Evolutionary conservation across 164 flowering plant species (phyloP).

Genomic region (Umbilicus rupestris): DNA sequence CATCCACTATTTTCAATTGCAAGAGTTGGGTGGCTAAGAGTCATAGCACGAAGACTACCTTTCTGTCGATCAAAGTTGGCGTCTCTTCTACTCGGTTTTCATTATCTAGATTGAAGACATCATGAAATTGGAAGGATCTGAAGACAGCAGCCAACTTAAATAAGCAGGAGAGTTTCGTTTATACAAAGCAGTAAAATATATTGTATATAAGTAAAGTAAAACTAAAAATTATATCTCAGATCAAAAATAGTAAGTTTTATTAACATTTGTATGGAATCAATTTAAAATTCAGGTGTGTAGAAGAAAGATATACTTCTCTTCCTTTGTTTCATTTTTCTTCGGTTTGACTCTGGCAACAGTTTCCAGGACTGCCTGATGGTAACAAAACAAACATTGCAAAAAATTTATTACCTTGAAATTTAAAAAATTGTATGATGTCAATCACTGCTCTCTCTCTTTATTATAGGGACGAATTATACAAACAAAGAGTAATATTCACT

Average conservation of each 20-base stretch:
- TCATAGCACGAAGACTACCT: constrained; percentile 27
- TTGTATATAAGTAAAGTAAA: not conserved
- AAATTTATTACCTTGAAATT: constrained; percentile 10
- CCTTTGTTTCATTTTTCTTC: constrained; percentile 93
- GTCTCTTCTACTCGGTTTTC: constrained; percentile 79
- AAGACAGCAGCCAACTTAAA: not conserved
- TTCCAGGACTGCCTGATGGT: constrained; percentile 79
- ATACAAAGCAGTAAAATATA: not conserved
- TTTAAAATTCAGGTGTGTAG: not conserved
- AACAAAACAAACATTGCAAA: constrained; percentile 14
- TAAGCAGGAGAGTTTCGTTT: not conserved
- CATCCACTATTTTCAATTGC: not conserved
- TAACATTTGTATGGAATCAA: not conserved
- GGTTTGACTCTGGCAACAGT: constrained; percentile 89
- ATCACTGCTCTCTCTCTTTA: not conserved
- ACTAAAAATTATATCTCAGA: not conserved
- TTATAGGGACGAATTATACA: not conserved
- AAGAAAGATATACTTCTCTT: constrained; percentile 57
- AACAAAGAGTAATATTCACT: not conserved
- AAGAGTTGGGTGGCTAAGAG: not conserved
- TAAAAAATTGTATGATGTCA: not conserved
- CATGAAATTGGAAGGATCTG: constrained; percentile 73
- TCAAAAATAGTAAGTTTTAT: not conserved
- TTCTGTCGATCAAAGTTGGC: constrained; percentile 78
- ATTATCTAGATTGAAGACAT: constrained; percentile 73